A percentile compares a stretch with the other conserved stretches of the same genome.
Evolutionary conservation across 1,139 yeast genomes (phyloP).

Genomic region (Protomyces pachydermus): DNA sequence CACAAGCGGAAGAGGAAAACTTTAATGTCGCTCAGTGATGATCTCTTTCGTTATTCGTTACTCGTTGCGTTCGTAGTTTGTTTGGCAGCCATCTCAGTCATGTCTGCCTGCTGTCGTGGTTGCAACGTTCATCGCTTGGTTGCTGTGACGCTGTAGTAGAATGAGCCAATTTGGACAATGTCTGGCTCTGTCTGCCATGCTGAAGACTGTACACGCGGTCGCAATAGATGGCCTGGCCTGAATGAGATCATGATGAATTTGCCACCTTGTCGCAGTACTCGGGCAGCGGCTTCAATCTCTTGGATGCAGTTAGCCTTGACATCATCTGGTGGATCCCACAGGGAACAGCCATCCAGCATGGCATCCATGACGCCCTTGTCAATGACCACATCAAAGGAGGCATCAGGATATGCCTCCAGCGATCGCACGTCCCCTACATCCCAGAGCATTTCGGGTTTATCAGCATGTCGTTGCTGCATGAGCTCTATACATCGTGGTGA

Average conservation of each 20-base stretch:
- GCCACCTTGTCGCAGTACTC: slow-evolving; percentile 33
- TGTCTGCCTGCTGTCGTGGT: too few relatives aligned
- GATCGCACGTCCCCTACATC: slow-evolving; percentile 34
- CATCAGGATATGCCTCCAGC: slow-evolving; percentile 30
- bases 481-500: slow-evolving; percentile 33
- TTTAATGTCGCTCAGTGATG: slow-evolving; percentile 12
- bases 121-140: slow-evolving; percentile 1
- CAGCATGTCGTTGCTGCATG: slow-evolving; percentile 30
- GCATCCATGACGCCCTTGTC: slow-evolving; percentile 36
- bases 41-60: not conserved
- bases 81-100: too few relatives aligned
- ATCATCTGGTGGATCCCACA: slow-evolving; percentile 34
- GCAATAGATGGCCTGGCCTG: slow-evolving; percentile 35
- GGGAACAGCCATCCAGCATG: slow-evolving; percentile 34
- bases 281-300: slow-evolving; percentile 34
- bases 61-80: too few relatives aligned
- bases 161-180: slow-evolving; percentile 17
- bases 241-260: slow-evolving; percentile 34
- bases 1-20: slow-evolving; percentile 24
- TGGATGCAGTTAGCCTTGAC: slow-evolving; percentile 27
- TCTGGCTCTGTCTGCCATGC: slow-evolving; percentile 6
- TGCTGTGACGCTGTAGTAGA: slow-evolving; percentile 17
- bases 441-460: slow-evolving; percentile 34
- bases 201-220: slow-evolving; percentile 1
- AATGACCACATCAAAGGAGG: slow-evolving; percentile 34